phyloP scores from a whole-genome alignment of 352 stramenopile species.

The Phytophthora foliorum region DNA sequence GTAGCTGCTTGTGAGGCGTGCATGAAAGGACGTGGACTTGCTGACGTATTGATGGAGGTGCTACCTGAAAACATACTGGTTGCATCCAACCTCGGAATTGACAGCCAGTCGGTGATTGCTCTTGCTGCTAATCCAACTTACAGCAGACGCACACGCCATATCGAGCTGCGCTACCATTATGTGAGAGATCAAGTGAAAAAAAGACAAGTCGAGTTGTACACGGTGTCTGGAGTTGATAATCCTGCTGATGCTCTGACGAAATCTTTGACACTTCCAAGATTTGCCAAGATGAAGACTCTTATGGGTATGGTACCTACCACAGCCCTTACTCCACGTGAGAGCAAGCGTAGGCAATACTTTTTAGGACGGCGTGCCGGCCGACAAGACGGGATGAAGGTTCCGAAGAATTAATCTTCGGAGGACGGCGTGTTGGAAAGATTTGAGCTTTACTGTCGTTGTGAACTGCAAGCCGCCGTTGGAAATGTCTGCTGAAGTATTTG shows the following conservation, averaged over 20 bases:
- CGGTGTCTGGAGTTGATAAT: background rate
- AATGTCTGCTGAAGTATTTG: background rate
- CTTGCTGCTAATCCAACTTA: slow-evolving; percentile 8
- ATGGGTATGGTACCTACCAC: background rate
- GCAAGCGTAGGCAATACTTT: background rate
- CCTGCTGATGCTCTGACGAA: slow-evolving; percentile 1
- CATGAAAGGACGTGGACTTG: background rate
- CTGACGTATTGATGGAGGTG: background rate
- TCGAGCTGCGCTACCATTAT: slow-evolving; percentile 7
- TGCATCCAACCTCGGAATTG: background rate
- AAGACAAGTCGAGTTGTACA: background rate
- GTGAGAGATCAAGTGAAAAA: slow-evolving; percentile 9
- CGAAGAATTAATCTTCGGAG: background rate
- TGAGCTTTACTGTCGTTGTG: background rate
- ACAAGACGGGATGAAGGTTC: background rate
- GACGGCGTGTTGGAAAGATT: background rate
- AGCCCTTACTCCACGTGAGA: background rate
- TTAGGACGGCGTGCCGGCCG: background rate
- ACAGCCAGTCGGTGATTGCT: background rate
- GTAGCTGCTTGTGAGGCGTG: slow-evolving; percentile 1
- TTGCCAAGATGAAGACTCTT: background rate
- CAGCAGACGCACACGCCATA: slow-evolving; percentile 12
- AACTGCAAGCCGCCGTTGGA: no score
- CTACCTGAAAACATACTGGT: background rate
- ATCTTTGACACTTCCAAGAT: background rate